A percentile compares a stretch with the other conserved stretches of the same genome.
Evolutionary conservation across 345 rosid genomes (phyloP).

Genomic region (Eucalyptus camaldulensis): DNA sequence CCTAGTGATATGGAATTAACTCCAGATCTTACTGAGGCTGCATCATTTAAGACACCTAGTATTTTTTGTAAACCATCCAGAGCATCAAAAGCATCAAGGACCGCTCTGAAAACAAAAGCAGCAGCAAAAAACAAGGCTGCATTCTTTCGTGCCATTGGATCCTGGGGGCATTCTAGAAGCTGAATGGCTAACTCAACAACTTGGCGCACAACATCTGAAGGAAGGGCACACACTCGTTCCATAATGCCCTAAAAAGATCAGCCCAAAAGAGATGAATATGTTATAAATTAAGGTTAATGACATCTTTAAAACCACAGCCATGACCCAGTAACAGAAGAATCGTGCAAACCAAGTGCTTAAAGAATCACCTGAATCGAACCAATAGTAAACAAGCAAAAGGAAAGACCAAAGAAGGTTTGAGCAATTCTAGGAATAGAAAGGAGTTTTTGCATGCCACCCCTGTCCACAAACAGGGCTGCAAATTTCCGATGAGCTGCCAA

Average conservation of each 20-base stretch:
- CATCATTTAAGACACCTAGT: conserved; percentile 64
- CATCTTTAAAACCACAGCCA: neutral
- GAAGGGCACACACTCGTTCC: conserved; percentile 98
- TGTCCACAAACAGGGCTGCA: conserved; percentile 96
- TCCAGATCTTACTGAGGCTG: conserved; percentile 92
- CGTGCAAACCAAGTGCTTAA: neutral
- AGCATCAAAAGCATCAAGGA: conserved; percentile 93
- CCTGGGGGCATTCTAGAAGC: conserved; percentile 80
- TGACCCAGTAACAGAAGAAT: neutral
- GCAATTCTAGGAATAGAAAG: conserved; percentile 74
- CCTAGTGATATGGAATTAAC: conserved; percentile 45
- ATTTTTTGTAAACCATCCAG: conserved; percentile 81
- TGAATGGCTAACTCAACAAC: conserved; percentile 85
- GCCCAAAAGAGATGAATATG: neutral
- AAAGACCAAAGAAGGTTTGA: conserved; percentile 75
- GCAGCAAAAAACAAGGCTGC: conserved; percentile 90
- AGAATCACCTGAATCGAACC: conserved; percentile 84
- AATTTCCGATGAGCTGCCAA: conserved; percentile 97
- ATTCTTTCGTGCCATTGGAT: conserved; percentile 89
- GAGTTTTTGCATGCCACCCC: conserved; percentile 90
- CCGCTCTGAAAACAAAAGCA: conserved; percentile 93
- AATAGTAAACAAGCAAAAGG: conserved; percentile 83
- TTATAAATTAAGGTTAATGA: neutral
- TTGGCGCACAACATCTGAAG: conserved; percentile 61
- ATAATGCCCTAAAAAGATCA: conserved; percentile 62